These are phyloP conservation scores for Vaccinium darrowii DNA, from an alignment of 148 eudicot genomes.

Conservation along the genomic window DNA sequence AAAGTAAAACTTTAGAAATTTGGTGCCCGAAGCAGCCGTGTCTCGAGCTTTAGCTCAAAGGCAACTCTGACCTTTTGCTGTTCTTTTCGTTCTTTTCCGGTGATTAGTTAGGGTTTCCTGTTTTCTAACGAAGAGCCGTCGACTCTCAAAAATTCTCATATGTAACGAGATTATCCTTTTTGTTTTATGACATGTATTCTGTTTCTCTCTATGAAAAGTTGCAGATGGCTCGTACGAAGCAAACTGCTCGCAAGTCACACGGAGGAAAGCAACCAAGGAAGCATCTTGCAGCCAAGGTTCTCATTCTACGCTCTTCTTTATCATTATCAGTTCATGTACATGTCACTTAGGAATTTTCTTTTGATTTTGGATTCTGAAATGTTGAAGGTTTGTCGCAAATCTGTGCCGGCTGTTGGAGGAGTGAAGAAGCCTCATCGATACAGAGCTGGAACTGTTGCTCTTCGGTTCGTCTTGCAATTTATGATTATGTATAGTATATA, in stretches of 20 bases:
- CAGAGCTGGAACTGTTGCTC: conserved; percentile 14
- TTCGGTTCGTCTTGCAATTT: neutral
- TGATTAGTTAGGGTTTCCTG: no score
- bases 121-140: no score
- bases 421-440: conserved; percentile 1
- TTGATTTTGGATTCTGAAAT: neutral
- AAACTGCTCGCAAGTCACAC: neutral
- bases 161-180: no score
- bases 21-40: no score
- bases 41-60: no score
- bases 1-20: no score
- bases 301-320: neutral
- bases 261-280: conserved; percentile 4
- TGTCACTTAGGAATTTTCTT: neutral
- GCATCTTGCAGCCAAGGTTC: conserved; percentile 2
- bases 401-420: neutral
- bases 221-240: conserved; percentile 13
- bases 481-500: no score
- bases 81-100: no score
- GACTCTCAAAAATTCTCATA: no score
- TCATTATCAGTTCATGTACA: neutral
- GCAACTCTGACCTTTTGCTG: no score
- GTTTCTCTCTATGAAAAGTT: neutral
- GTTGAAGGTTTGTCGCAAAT: neutral
- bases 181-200: neutral